Evolutionary conservation across 176 grass and related monocot species (phyloP).

Genomic region (Otatea glauca): DNA sequence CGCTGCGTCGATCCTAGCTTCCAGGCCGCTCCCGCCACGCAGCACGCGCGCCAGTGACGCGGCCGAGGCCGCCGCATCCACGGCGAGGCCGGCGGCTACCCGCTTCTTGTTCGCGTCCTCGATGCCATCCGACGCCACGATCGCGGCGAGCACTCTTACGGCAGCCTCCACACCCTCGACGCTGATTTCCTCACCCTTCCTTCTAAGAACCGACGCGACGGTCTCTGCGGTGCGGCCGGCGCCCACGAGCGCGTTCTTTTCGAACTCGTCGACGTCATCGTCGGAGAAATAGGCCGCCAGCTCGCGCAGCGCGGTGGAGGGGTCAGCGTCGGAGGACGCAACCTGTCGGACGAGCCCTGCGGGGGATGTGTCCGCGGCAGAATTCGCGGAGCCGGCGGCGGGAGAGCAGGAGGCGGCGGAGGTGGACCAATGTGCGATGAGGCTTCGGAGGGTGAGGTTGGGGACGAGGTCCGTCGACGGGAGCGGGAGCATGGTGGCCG

Average conservation of each 20-base stretch:
- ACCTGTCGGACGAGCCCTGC: constrained; percentile 51
- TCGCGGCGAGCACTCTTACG: constrained; percentile 54
- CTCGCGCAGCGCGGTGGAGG: constrained; percentile 40
- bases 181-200: constrained; percentile 21
- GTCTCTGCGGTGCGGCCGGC: constrained; percentile 53
- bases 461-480: constrained; percentile 73
- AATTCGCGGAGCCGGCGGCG: not conserved
- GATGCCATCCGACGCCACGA: constrained; percentile 58
- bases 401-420: constrained; percentile 54
- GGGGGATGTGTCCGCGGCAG: not conserved
- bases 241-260: constrained; percentile 69
- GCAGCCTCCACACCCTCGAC: constrained; percentile 47
- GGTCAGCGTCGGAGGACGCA: constrained; percentile 41
- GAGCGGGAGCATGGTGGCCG: constrained; percentile 81
- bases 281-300: constrained; percentile 69
- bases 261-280: constrained; percentile 80
- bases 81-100: constrained; percentile 44
- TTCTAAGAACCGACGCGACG: constrained; percentile 54
- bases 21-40: constrained; percentile 39
- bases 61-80: constrained; percentile 35
- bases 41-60: constrained; percentile 63
- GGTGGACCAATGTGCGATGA: constrained; percentile 76
- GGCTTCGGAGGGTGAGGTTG: constrained; percentile 77
- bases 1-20: constrained; percentile 62
- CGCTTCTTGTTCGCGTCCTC: constrained; percentile 68